These are phyloP conservation scores for Orbilia javanica DNA, from an alignment of 2,329 filamentous ascomycete species.

Conservation along the genomic window DNA sequence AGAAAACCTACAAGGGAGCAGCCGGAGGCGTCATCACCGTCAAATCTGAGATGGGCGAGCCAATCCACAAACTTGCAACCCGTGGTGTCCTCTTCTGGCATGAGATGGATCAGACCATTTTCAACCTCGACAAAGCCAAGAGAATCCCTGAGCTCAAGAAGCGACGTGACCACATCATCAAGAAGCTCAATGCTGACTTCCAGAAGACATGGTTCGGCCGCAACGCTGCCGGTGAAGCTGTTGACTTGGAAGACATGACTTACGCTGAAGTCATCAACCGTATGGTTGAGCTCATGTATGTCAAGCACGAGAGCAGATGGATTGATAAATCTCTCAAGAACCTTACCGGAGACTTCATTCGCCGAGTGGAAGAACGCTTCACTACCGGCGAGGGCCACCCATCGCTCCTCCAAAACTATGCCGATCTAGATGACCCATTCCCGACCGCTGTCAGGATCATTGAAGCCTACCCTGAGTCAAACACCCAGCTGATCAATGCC, in stretches of 20 bases:
- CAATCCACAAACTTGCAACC: slow-evolving; percentile 98
- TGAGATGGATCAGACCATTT: slow-evolving; percentile 99
- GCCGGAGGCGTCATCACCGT: slow-evolving; percentile 96
- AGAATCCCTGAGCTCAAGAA: slow-evolving; percentile 88
- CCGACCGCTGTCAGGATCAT: slow-evolving; percentile 82
- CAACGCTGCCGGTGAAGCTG: slow-evolving; percentile 81
- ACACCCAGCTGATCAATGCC: slow-evolving; percentile 93
- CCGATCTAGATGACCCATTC: slow-evolving; percentile 87
- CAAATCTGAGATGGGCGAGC: slow-evolving; percentile 98
- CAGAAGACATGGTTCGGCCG: slow-evolving; percentile 97
- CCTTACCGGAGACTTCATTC: slow-evolving; percentile 94
- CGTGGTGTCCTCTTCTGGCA: slow-evolving; percentile 93
- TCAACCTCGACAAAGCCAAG: slow-evolving; percentile 95
- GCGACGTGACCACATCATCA: slow-evolving; percentile 89
- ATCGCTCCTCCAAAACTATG: slow-evolving; percentile 89
- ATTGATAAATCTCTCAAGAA: slow-evolving; percentile 86
- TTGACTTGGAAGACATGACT: slow-evolving; percentile 95
- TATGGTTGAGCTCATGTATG: slow-evolving; percentile 89
- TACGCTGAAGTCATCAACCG: slow-evolving; percentile 88
- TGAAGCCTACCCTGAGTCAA: slow-evolving; percentile 84
- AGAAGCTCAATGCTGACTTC: slow-evolving; percentile 95
- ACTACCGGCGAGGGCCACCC: slow-evolving; percentile 77
- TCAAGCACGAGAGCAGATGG: slow-evolving; percentile 91
- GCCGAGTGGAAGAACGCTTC: slow-evolving; percentile 96
- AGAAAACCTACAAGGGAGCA: slow-evolving; percentile 90